A percentile compares a stretch with the other conserved stretches of the same genome.
phyloP scores from a whole-genome alignment of 768 basidiomycete genomes.

The Podaxis mareebaensis region DNA sequence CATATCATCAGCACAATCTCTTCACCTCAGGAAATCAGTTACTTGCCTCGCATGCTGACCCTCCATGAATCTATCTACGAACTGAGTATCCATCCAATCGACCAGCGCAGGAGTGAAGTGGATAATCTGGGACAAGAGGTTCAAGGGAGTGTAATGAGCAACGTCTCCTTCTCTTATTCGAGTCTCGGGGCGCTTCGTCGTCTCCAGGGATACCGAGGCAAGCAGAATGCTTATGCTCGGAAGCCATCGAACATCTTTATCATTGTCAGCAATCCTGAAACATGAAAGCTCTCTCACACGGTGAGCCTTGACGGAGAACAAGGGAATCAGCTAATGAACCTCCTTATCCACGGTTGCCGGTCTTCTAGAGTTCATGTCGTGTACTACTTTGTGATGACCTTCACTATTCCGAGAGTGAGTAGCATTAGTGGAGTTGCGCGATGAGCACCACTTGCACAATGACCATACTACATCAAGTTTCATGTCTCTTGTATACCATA shows the following conservation, averaged over 20 bases:
- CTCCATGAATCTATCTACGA: neutral
- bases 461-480: too few relatives aligned
- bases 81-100: neutral
- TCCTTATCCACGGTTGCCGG: neutral
- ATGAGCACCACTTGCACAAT: too few relatives aligned
- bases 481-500: too few relatives aligned
- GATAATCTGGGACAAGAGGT: neutral
- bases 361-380: neutral
- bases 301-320: neutral
- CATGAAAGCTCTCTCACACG: neutral
- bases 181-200: too few relatives aligned
- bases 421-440: too few relatives aligned
- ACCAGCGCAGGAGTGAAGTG: neutral
- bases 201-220: neutral
- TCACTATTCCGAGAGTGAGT: neutral
- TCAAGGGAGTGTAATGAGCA: too few relatives aligned
- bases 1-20: neutral
- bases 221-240: neutral
- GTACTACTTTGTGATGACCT: neutral
- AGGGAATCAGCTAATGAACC: neutral
- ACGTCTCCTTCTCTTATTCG: too few relatives aligned
- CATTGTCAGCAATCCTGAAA: neutral
- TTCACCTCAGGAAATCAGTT: neutral
- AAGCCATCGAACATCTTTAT: neutral
- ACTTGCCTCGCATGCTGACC: conserved; percentile 7